Evolutionary conservation across 2,329 filamentous ascomycete genomes (phyloP).

Genomic region (Colletotrichum spinosum): DNA sequence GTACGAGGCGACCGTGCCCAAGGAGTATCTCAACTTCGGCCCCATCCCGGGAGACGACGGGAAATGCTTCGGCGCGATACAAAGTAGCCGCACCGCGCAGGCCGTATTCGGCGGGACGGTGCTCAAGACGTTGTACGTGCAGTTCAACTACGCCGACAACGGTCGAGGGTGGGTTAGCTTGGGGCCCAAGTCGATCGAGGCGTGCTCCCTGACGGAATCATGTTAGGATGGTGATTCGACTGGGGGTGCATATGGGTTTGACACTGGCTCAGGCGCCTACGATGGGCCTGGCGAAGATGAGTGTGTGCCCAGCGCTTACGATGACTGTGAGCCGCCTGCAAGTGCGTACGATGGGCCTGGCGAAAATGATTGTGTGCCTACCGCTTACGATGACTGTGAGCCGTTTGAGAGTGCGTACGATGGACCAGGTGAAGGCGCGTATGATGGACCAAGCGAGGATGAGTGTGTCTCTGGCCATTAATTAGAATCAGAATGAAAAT

Average conservation of each 20-base stretch:
- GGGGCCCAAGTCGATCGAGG: slow-evolving; percentile 25
- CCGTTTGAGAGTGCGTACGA: too few relatives aligned
- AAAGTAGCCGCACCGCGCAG: slow-evolving; percentile 63
- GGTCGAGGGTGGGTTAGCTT: slow-evolving; percentile 25
- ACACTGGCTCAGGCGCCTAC: too few relatives aligned
- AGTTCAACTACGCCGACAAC: slow-evolving; percentile 25
- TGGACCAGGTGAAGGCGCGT: too few relatives aligned
- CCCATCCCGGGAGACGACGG: slow-evolving; percentile 59
- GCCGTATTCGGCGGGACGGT: slow-evolving; percentile 83
- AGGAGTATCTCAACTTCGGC: slow-evolving; percentile 67
- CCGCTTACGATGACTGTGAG: too few relatives aligned
- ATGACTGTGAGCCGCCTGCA: too few relatives aligned
- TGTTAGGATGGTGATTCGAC: background rate
- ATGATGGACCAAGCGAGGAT: too few relatives aligned
- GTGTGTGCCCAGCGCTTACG: too few relatives aligned
- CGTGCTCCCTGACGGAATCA: slow-evolving; percentile 17
- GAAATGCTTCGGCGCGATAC: slow-evolving; percentile 81
- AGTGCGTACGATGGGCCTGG: too few relatives aligned
- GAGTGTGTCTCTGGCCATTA: too few relatives aligned
- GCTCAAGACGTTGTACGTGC: slow-evolving; percentile 79
- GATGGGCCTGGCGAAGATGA: too few relatives aligned
- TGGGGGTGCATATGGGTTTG: background rate
- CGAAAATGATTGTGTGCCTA: too few relatives aligned
- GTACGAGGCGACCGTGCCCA: slow-evolving; percentile 63
- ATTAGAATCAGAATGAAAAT: too few relatives aligned